Percentiles rank a stretch among this genome's conserved stretches.
phyloP scores from a whole-genome alignment of 1,284 basidiomycete genomes.

The Pterula multifida region DNA sequence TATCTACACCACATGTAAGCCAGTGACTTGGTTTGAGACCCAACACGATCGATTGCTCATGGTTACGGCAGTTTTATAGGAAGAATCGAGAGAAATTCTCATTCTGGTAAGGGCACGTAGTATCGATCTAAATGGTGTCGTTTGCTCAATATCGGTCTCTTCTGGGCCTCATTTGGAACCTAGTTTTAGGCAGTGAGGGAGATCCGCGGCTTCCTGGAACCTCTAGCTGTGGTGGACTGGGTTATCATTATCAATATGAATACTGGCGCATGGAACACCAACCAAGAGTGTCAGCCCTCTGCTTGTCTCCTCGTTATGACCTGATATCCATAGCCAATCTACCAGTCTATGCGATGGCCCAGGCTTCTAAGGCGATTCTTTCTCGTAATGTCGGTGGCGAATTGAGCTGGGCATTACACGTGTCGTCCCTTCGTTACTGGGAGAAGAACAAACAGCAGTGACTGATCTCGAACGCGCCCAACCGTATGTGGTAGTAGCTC shows the following conservation, averaged over 20 bases:
- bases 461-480: no score
- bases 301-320: no score
- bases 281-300: conserved; percentile 52
- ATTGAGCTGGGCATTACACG: conserved; percentile 45
- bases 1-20: background rate
- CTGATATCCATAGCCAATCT: background rate
- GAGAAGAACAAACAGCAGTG: conserved; percentile 33
- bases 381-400: conserved; percentile 52
- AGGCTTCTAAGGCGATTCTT: conserved; percentile 59
- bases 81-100: background rate
- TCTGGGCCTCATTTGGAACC: conserved; percentile 58
- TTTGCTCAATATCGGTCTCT: conserved; percentile 32
- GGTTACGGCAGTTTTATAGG: background rate
- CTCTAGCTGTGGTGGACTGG: conserved; percentile 40
- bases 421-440: conserved; percentile 53
- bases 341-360: conserved; percentile 61
- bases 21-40: no score
- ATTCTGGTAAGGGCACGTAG: background rate
- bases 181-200: conserved; percentile 51
- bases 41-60: no score
- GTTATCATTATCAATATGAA: conserved; percentile 49
- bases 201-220: conserved; percentile 54
- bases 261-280: conserved; percentile 19
- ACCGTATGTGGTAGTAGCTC: no score
- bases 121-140: conserved; percentile 9